Evolutionary conservation across 495 filamentous ascomycete species (phyloP), one percentile per base, ranked within the genome.

Genomic region (Bathelium albidoporum): DNA sequence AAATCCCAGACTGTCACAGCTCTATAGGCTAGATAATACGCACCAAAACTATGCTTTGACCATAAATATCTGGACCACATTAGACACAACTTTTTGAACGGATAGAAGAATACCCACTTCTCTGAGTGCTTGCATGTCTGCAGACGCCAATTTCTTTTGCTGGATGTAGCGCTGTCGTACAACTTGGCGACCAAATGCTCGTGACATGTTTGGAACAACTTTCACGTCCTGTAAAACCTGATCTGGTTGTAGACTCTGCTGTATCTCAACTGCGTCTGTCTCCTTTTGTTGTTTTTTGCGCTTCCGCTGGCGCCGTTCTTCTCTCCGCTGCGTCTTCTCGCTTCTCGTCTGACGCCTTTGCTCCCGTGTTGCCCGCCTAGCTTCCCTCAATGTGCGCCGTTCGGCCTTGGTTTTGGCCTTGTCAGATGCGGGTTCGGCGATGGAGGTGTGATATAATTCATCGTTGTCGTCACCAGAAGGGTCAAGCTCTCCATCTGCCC

Each of bases 71-170:
- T 66, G 16, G n/a, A 18, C 22, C 1, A 24, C 29, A 20, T 63
- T 63, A 63, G 64, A 52, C 9, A 49, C 31, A 20, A 7, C 60
- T n/a, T 24, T 53, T 5, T 18, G 20, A 16, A 28, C 16, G 24
- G 0, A n/a, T 9, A 1, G 34, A 59, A 28, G 29, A 44, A 16
- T 9, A 71, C 75, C 73, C 74, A 89, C 89, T 83, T 93, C 87
- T 65, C 90, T 90, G 59, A 93, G 74, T 5, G 89, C 87, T 68
- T 83, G 82, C 39, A 79, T 77, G 72, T 93, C 86, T 74, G 87
- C 77, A 49, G 86, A 79, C 2, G 89, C 88, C 77, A 83, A 81
- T 70, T 81, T 85, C 76, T 95, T 95, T 68, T 90, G 87, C 43
- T 83, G 85, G 69, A 93, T 92, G 69, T 89, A 86, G 55, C 87